These are phyloP conservation scores for Penicillium paradoxum DNA, from an alignment of 495 filamentous ascomycete genomes.

Conservation along the genomic window DNA sequence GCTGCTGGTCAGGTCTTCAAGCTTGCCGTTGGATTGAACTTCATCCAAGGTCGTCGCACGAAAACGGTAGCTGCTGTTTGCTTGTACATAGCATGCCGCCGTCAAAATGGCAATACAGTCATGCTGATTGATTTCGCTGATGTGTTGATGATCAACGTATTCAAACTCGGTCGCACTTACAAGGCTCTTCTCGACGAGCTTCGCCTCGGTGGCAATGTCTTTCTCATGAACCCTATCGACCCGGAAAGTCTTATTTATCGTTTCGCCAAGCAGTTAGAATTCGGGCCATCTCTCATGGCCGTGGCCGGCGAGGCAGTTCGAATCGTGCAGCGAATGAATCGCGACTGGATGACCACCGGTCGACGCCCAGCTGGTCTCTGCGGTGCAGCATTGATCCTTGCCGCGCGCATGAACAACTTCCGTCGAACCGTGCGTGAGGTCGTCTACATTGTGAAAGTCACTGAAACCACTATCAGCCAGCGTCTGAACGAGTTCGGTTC, in stretches of 20 bases:
- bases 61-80: constrained; percentile 78
- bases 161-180: constrained; percentile 79
- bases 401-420: constrained; percentile 96
- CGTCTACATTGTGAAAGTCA: constrained; percentile 93
- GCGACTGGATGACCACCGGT: constrained; percentile 93
- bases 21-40: constrained; percentile 66
- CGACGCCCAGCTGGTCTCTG: constrained; percentile 91
- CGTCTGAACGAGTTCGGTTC: constrained; percentile 85
- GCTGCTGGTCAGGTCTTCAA: constrained; percentile 69
- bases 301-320: constrained; percentile 82
- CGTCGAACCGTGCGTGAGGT: constrained; percentile 86
- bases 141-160: constrained; percentile 77
- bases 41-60: constrained; percentile 83
- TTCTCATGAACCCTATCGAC: constrained; percentile 56
- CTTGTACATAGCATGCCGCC: constrained; percentile 81
- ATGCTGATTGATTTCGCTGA: constrained; percentile 98
- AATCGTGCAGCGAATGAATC: constrained; percentile 85
- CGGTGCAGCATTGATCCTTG: constrained; percentile 89
- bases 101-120: constrained; percentile 52
- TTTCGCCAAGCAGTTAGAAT: constrained; percentile 85
- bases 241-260: constrained; percentile 84
- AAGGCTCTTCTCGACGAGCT: constrained; percentile 68
- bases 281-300: constrained; percentile 66
- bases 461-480: constrained; percentile 81
- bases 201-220: constrained; percentile 46